Evolutionary conservation across 2,329 filamentous ascomycete genomes (phyloP), one percentile per base, ranked within the genome.

Genomic region (Ceratocystis variospora): DNA sequence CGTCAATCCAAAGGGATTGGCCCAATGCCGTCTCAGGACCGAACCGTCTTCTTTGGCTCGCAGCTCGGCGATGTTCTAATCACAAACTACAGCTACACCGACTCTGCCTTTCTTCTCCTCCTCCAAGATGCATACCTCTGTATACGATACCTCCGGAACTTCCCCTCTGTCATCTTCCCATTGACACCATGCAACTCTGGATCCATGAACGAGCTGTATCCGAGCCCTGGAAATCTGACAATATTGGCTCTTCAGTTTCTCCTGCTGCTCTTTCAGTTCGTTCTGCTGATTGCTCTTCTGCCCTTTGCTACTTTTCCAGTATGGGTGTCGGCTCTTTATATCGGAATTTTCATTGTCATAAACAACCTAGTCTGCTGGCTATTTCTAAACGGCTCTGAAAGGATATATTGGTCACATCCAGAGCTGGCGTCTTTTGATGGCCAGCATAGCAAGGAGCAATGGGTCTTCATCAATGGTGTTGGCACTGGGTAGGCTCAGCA

Each of bases 391-490:
- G 79, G 83, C n/a, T 72, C 70, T 5, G 72, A 75, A 2, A 75
- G 78, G 62, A 76, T 77, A 2, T 84, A 81, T 70, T 73, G 75
- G 19, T 84, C 83, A 1, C 78, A 83, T 53, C 76, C 79, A 1
- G 76, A 81, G 65, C 84, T 81, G 68, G 79, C 84, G 0, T 73
- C 78, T 17, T 74, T 74, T 1, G 73, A 74, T 19, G 77, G 78
- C 0, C 78, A 82, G 69, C 80, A 84, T 72, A 76, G 77, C 10
- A 78, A 84, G 64, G 88, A 92, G 75, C 81, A 86, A 71, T 93
- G 89, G 89, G 79, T 92, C n/a, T 92, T 88, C 72, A 74, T 92
- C 63, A 92, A 92, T 71, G 89, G 89, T 0, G 83, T 91, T 33
- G 83, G 81, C 8, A 80, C 80, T 44, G 82, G 81, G 83, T 85